Percentiles rank a stretch among this genome's conserved stretches.
These are phyloP conservation scores for Staphylotrichum longicolle DNA, from an alignment of 495 filamentous ascomycete species.

Conservation along the genomic window DNA sequence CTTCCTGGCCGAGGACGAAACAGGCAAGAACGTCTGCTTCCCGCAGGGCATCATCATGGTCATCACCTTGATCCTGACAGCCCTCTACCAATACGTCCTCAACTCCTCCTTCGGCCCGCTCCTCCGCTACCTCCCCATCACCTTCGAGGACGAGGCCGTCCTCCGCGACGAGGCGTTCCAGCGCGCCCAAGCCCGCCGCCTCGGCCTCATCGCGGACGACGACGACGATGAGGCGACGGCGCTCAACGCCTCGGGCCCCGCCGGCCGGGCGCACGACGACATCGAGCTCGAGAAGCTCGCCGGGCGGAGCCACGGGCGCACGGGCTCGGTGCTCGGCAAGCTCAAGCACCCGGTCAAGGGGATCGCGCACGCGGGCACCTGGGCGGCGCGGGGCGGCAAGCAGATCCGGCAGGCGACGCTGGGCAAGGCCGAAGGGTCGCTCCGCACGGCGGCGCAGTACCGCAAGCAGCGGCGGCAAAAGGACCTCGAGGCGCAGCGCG, in stretches of 20 bases:
- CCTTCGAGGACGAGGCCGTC: slow-evolving; percentile 91
- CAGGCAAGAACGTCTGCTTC: slow-evolving; percentile 60
- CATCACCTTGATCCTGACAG: slow-evolving; percentile 64
- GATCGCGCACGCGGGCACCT: slow-evolving; percentile 46
- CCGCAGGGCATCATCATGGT: slow-evolving; percentile 92
- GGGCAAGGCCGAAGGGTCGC: slow-evolving; percentile 40
- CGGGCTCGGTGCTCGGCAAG: slow-evolving; percentile 21
- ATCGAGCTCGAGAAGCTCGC: slow-evolving; percentile 59
- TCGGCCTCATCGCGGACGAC: slow-evolving; percentile 51
- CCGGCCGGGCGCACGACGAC: slow-evolving; percentile 33
- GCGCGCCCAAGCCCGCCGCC: slow-evolving; percentile 64
- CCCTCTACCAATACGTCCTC: slow-evolving; percentile 77
- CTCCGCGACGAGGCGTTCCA: slow-evolving; percentile 85
- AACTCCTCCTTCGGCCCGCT: slow-evolving; percentile 85
- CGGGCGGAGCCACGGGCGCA: slow-evolving; percentile 25
- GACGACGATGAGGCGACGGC: slow-evolving; percentile 35
- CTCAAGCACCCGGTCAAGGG: slow-evolving; percentile 46
- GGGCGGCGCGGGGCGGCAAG: slow-evolving; percentile 47
- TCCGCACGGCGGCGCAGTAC: slow-evolving; percentile 39
- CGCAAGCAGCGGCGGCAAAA: slow-evolving; percentile 42
- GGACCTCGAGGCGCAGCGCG: slow-evolving; percentile 66
- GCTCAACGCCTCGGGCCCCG: slow-evolving; percentile 12
- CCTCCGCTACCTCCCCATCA: slow-evolving; percentile 88
- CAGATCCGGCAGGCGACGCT: slow-evolving; percentile 42
- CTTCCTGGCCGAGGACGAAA: slow-evolving; percentile 70